Evolutionary conservation across 176 grass and related monocot species (phyloP).

Genomic region (Aegilops speltoides): DNA sequence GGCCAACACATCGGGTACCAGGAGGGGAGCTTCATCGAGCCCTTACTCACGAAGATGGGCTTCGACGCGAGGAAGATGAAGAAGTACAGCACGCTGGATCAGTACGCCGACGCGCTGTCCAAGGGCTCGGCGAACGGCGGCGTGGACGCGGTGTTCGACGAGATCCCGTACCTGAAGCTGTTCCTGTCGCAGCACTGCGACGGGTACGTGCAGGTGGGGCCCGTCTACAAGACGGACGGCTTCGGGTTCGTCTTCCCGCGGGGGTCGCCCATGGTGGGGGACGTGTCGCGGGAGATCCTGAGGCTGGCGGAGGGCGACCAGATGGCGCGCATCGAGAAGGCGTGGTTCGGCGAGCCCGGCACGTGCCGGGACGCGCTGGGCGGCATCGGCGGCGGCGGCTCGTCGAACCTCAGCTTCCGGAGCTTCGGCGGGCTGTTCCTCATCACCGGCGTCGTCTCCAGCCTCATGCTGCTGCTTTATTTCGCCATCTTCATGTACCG

Average conservation of each 20-base stretch:
- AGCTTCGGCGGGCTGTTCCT: constrained; percentile 73
- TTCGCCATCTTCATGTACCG: constrained; percentile 48
- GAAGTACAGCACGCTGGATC: background rate
- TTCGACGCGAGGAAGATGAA: background rate
- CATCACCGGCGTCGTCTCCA: constrained; percentile 44
- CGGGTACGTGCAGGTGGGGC: background rate
- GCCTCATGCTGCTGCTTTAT: constrained; percentile 42
- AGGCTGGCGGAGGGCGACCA: constrained; percentile 42
- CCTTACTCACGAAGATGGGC: background rate
- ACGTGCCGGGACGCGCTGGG: background rate
- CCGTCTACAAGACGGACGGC: background rate
- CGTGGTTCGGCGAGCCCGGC: constrained; percentile 42
- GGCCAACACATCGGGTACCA: constrained; percentile 53
- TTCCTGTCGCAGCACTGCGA: background rate
- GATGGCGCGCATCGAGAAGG: constrained; percentile 49
- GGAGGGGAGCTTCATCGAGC: constrained; percentile 53
- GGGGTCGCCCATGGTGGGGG: constrained; percentile 44
- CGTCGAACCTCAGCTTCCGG: constrained; percentile 8
- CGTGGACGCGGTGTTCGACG: background rate
- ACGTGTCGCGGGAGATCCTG: constrained; percentile 60
- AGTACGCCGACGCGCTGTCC: background rate
- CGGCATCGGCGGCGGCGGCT: background rate
- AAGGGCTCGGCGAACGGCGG: background rate
- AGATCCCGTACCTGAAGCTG: background rate
- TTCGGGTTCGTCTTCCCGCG: constrained; percentile 17